Evolutionary conservation across 306 rosid genomes (phyloP), one percentile per base, ranked within the genome.

Genomic region (Pueraria montana): DNA sequence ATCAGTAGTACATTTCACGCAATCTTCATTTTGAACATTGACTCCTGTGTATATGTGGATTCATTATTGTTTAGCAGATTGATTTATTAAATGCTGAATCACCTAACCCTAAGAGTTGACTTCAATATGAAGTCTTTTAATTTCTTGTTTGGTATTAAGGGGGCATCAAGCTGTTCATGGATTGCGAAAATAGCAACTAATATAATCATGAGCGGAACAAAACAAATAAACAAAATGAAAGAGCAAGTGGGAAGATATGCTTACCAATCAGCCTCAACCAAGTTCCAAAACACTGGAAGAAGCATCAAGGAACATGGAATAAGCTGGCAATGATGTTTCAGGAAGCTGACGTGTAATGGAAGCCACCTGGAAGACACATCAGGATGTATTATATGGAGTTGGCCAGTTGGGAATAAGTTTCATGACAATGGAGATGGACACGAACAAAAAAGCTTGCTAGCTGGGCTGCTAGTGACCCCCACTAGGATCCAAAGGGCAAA

Each of bases 91-190:
- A 40, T n/a, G 5, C 16, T 65, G 5, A 7, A 50, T 50, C 53
- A 42, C 70, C 36, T 38, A 38, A 1, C 43, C 43, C 14, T 23
- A 55, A 12, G 32, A n/a, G 24, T 73, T 45, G 58, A 46, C 71
- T 71, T 42, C 6, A 40, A 40, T 6, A 21, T 16, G 74, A 61
- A 56, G 40, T 38, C 9, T 13, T 34, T 10, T 49, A 42, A 2
- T 23, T 38, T 59, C n/a, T 77, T 74, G 85, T 74, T 64, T 45
- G 20, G 68, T 59, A 42, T 75, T 26, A 71, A 86, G 40, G 72
- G 67, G 40, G 78, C 48, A 67, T 1, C 3, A 16, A 56, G 40
- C 58, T 84, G 55, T 65, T 55, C 68, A 48, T 59, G 27, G 73
- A 59, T 23, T 48, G 80, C 68, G 63, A 61, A 80, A 53, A 76